These are phyloP conservation scores for Papiliotrema terrestris DNA, from an alignment of 1,284 basidiomycete species.

Conservation along the genomic window DNA sequence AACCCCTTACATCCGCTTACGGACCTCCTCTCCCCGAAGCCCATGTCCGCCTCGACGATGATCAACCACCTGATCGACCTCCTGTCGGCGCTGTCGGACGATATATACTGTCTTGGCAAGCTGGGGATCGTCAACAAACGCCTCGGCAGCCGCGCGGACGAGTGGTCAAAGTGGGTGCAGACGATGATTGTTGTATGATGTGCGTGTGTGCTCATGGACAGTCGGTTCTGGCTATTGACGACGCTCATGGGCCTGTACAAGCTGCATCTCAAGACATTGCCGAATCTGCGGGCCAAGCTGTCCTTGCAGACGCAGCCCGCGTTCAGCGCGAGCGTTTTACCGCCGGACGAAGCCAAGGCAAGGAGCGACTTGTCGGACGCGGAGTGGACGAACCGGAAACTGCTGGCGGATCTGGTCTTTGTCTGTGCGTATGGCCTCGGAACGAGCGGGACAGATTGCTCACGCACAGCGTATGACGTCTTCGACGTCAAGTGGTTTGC, in stretches of 20 bases:
- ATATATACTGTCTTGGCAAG: constrained; percentile 37
- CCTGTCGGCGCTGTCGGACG: constrained; percentile 35
- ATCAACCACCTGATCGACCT: constrained; percentile 41
- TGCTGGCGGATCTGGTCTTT: constrained; percentile 40
- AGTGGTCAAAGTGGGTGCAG: constrained; percentile 37
- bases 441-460: neutral
- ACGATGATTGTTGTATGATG: too few species aligned
- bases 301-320: neutral
- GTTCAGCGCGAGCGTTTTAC: neutral
- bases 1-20: constrained; percentile 42
- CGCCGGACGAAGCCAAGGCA: neutral
- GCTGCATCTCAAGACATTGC: constrained; percentile 29
- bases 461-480: constrained; percentile 39
- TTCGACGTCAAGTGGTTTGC: constrained; percentile 31
- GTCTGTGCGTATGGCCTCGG: constrained; percentile 32
- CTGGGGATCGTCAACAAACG: constrained; percentile 31
- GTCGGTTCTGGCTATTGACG: constrained; percentile 42
- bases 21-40: constrained; percentile 36
- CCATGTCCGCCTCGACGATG: constrained; percentile 37
- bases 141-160: constrained; percentile 27
- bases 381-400: constrained; percentile 36
- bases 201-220: constrained; percentile 10
- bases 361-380: constrained; percentile 21
- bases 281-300: constrained; percentile 7
- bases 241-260: constrained; percentile 40